Base-by-base conservation (phyloP, 2,329 filamentous ascomycete genomes). In the Aureobasidium sp. region DNA sequence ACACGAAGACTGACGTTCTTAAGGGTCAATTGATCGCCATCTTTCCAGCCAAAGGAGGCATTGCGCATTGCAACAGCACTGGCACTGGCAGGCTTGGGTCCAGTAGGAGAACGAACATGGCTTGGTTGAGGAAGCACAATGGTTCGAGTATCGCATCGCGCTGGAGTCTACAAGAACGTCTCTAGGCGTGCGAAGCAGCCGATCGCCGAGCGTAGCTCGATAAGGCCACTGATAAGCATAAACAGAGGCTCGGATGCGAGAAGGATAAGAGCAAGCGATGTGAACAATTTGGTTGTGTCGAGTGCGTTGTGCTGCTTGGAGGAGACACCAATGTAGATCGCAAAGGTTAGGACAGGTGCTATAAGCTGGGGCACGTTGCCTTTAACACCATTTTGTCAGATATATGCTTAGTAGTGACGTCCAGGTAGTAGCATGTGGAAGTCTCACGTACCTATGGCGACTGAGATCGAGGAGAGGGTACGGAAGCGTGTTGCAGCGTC, bases 151-250 rank as follows among this genome's bases (percentile, higher is more conserved):
- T 60, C 57, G 29, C 27, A 2, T 17, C 57, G 44, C 15, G 57
- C 11, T 40, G 33, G 12, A n/a, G 44, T 5, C 4, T 29, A 33
- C n/a, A 80, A 67, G 61, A 79, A 80, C 9, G 74, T 71, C 58
- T 80, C 77, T 12, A 80, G 78, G 14, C 78, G 72, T 39, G 70
- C 69, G 64, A 80, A 79, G 8, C 76, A 79, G 5, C 77, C 78
- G 15, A 60, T 33, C 3, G 57, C 57, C 12, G 57, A 44, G 9
- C 35, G 33, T 2, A 49, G 9, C 22, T 54, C 53, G n/a, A 56
- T 48, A 11, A 63, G 35, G n/a, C 45, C 57, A 42, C 19, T 37
- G 31, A 63, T 60, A 2, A 63, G 19, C 53, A 63, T 53, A 11
- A 60, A 60, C 3, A 56, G 14, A 45, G 61, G 61, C 15, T 60